A percentile compares a stretch with the other conserved stretches of the same genome.
phyloP scores from a whole-genome alignment of 129 eudicot species.

The Artemisia tridentata region DNA sequence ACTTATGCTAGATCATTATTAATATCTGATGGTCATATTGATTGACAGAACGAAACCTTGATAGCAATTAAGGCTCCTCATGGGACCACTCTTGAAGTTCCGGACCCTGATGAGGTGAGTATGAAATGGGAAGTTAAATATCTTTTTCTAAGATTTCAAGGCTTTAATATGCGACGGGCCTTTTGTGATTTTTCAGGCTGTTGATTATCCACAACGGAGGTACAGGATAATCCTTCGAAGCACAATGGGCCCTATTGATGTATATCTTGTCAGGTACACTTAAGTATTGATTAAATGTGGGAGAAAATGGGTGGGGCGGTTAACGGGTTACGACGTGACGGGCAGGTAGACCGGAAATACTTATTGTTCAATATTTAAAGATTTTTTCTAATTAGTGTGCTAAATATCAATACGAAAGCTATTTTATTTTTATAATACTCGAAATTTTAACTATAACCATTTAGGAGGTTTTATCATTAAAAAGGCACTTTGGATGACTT shows the following conservation, averaged over 20 bases:
- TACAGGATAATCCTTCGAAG: slow-evolving; percentile 97
- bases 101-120: slow-evolving; percentile 96
- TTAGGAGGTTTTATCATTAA: background rate
- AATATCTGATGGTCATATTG: slow-evolving; percentile 11
- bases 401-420: background rate
- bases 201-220: slow-evolving; percentile 92
- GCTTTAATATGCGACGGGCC: slow-evolving; percentile 18
- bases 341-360: no score
- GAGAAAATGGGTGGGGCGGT: background rate
- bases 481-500: background rate
- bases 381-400: no score
- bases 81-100: slow-evolving; percentile 99
- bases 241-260: slow-evolving; percentile 99
- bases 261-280: slow-evolving; percentile 91
- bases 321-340: background rate
- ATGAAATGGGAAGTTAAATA: slow-evolving; percentile 1
- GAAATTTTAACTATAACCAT: background rate
- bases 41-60: slow-evolving; percentile 82
- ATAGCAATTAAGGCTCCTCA: slow-evolving; percentile 99
- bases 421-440: background rate
- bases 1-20: background rate
- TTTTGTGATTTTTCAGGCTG: slow-evolving; percentile 50
- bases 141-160: slow-evolving; percentile 1
- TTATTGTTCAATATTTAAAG: no score
- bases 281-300: background rate